Percentiles rank a stretch among this genome's conserved stretches.
Evolutionary conservation across 2,329 filamentous ascomycete species (phyloP).

Genomic region (Juglanconis oblonga): DNA sequence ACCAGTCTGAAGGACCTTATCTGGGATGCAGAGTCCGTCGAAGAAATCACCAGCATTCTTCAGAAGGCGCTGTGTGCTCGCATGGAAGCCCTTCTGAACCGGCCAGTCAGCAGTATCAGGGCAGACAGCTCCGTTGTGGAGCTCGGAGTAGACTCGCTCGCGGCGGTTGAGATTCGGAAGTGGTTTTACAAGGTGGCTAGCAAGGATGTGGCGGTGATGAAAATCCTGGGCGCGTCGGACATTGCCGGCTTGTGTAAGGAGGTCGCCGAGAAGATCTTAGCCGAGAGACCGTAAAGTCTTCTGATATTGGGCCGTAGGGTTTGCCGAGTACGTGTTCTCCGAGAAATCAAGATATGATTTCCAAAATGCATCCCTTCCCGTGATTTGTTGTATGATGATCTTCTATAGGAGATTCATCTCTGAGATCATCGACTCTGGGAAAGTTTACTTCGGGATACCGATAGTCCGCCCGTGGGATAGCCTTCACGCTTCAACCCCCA

Average conservation of each 20-base stretch:
- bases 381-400: no score
- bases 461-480: no score
- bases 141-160: constrained; percentile 40
- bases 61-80: constrained; percentile 25
- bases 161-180: constrained; percentile 38
- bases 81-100: constrained; percentile 30
- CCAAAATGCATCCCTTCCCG: no score
- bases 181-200: constrained; percentile 44
- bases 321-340: no score
- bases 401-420: no score
- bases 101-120: constrained; percentile 28
- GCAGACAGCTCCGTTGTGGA: constrained; percentile 31
- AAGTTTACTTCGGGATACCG: no score
- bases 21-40: constrained; percentile 19
- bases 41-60: constrained; percentile 26
- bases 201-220: constrained; percentile 43
- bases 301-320: no score
- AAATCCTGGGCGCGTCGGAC: constrained; percentile 36
- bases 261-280: constrained; percentile 6
- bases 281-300: background rate
- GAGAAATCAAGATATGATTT: no score
- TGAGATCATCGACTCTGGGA: no score
- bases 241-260: constrained; percentile 20
- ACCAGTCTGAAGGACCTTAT: constrained; percentile 29
- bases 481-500: no score